Evolutionary conservation across 768 basidiomycete species (phyloP).

Genomic region (Phaeotremella fagi): DNA sequence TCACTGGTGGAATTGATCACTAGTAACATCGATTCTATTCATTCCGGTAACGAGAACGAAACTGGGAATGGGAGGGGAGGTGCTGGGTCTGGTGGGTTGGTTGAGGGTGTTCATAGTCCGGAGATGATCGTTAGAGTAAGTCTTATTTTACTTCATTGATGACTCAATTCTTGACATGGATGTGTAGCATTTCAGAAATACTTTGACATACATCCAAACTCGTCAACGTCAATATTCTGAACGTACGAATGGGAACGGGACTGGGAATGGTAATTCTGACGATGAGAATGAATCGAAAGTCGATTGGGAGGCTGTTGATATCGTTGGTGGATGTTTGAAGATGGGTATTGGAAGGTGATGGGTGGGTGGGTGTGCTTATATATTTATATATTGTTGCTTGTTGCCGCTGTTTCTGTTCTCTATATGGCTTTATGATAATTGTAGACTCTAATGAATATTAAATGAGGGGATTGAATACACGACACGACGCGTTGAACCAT

Average conservation of each 20-base stretch:
- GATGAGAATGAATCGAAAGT: conserved; percentile 46
- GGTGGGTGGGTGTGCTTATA: not conserved
- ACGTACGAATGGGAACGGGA: conserved; percentile 30
- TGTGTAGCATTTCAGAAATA: conserved; percentile 85
- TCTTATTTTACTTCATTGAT: not conserved
- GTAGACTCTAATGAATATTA: too few relatives aligned
- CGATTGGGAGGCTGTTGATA: conserved; percentile 81
- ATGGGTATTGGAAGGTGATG: conserved; percentile 55
- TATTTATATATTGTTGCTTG: not conserved
- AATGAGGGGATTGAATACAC: not conserved
- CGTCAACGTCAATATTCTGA: conserved; percentile 56
- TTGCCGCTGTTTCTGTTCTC: not conserved
- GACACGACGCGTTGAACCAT: not conserved
- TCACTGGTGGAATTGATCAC: conserved; percentile 93
- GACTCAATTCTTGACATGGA: not conserved
- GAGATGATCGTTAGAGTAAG: conserved; percentile 67
- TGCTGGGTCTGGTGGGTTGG: conserved; percentile 70
- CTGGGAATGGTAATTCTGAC: conserved; percentile 6
- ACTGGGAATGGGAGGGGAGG: conserved; percentile 6
- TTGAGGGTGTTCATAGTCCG: conserved; percentile 86
- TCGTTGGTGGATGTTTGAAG: conserved; percentile 81
- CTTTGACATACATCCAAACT: conserved; percentile 71
- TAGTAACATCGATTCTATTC: conserved; percentile 86
- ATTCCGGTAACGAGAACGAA: conserved; percentile 60
- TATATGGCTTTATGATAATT: not conserved